Percentiles rank a stretch among this genome's conserved stretches.
Conservation (phyloP, 495 filamentous ascomycete species). For the Pyrenopolyporus hunteri region DNA sequence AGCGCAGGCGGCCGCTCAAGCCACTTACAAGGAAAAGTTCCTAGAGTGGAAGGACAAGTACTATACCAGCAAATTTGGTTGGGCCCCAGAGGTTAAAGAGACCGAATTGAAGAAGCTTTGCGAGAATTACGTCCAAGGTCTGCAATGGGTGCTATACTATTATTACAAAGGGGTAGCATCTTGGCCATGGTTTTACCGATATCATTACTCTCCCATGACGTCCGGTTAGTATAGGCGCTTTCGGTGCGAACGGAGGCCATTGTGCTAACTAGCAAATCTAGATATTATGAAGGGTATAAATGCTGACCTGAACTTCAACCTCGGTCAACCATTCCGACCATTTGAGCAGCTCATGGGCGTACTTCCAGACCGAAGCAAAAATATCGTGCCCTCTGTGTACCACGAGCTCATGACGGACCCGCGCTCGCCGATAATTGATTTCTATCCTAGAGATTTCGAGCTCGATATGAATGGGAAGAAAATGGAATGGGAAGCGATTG, state of each 20-base stretch:
- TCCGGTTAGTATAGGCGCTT: conserved; percentile 62
- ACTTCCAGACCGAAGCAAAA: conserved; percentile 93
- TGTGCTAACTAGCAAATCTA: conserved; percentile 37
- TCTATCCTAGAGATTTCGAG: conserved; percentile 97
- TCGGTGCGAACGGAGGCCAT: not conserved
- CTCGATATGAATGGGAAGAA: conserved; percentile 99
- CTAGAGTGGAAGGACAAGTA: conserved; percentile 91
- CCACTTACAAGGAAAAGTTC: conserved; percentile 87
- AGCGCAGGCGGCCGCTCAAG: conserved; percentile 73
- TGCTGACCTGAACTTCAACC: conserved; percentile 87
- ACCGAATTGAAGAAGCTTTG: conserved; percentile 80
- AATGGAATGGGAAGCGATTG: conserved; percentile 99
- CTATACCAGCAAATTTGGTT: conserved; percentile 87
- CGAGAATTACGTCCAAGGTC: conserved; percentile 95
- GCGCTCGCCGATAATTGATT: conserved; percentile 95
- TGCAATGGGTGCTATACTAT: conserved; percentile 98
- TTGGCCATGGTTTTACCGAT: conserved; percentile 98
- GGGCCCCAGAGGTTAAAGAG: conserved; percentile 78
- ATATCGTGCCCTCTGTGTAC: conserved; percentile 88
- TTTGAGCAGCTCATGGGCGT: conserved; percentile 99
- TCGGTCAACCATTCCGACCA: conserved; percentile 92
- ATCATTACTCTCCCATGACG: conserved; percentile 98
- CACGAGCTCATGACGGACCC: conserved; percentile 89
- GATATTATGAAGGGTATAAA: conserved; percentile 88
- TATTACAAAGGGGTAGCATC: conserved; percentile 97